Percentiles rank a stretch among this genome's conserved stretches.
Conservation (phyloP, 768 basidiomycete genomes). For the Phaffia australis region DNA sequence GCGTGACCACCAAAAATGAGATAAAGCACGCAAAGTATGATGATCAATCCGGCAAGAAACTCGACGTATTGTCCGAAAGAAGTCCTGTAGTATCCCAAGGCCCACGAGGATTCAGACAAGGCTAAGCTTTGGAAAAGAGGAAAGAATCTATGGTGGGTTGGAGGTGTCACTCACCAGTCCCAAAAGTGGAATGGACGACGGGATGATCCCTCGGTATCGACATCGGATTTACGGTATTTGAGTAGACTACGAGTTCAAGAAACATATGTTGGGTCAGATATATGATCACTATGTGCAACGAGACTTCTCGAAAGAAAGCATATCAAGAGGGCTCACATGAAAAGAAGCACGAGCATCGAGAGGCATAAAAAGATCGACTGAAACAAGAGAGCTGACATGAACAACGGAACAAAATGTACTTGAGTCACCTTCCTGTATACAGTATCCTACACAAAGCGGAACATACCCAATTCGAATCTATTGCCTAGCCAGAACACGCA, state of each 20-base stretch:
- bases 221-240: slow-evolving; percentile 7
- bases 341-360: slow-evolving; percentile 23
- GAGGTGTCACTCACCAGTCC: slow-evolving; percentile 9
- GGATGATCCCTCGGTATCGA: background rate
- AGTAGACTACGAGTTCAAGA: background rate
- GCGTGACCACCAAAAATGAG: slow-evolving; percentile 9
- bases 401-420: background rate
- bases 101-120: background rate
- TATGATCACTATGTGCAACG: too few species aligned
- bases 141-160: background rate
- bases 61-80: slow-evolving; percentile 20
- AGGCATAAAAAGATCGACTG: slow-evolving; percentile 20
- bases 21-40: slow-evolving; percentile 19
- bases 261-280: too few species aligned
- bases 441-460: background rate
- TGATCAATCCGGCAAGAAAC: slow-evolving; percentile 20
- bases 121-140: background rate
- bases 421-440: background rate
- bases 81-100: background rate
- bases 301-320: background rate
- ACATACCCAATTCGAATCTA: slow-evolving; percentile 1
- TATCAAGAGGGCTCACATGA: slow-evolving; percentile 2
- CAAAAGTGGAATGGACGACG: slow-evolving; percentile 21
- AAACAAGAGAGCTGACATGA: slow-evolving; percentile 13
- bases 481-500: slow-evolving; percentile 4